These are phyloP conservation scores for Ustulina deusta DNA, from an alignment of 2,329 filamentous ascomycete species.

Conservation along the genomic window DNA sequence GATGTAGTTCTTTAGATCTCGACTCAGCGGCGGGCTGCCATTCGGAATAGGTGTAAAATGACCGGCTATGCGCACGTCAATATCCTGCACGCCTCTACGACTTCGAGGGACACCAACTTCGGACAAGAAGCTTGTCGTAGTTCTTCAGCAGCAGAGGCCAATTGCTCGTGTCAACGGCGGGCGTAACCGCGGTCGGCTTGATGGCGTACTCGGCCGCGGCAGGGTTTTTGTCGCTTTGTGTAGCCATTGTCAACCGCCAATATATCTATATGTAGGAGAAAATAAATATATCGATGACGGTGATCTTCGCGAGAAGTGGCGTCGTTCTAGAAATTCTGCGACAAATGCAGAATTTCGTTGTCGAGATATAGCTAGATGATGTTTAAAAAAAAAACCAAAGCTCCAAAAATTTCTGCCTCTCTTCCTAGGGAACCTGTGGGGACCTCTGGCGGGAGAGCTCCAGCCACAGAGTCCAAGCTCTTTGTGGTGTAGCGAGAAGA, in stretches of 20 bases:
- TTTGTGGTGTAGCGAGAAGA: slow-evolving; percentile 1
- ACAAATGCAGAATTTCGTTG: slow-evolving; percentile 36
- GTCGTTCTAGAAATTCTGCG: slow-evolving; percentile 42
- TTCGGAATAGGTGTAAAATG: slow-evolving; percentile 98
- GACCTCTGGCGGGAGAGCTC: slow-evolving; percentile 35
- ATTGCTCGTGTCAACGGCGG: slow-evolving; percentile 83
- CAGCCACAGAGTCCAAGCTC: slow-evolving; percentile 38
- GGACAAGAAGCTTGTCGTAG: slow-evolving; percentile 75
- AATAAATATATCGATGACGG: slow-evolving; percentile 40
- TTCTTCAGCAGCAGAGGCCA: slow-evolving; percentile 97
- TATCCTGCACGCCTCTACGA: slow-evolving; percentile 22
- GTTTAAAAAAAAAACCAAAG: slow-evolving; percentile 40
- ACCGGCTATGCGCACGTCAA: slow-evolving; percentile 61
- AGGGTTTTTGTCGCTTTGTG: slow-evolving; percentile 42
- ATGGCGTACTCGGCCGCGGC: slow-evolving; percentile 63
- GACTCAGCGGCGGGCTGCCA: slow-evolving; percentile 89
- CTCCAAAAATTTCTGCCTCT: slow-evolving; percentile 51
- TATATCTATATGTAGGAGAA: slow-evolving; percentile 37
- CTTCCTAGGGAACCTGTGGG: slow-evolving; percentile 32
- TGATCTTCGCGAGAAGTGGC: slow-evolving; percentile 40
- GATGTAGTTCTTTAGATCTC: slow-evolving; percentile 97
- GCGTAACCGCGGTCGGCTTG: slow-evolving; percentile 87
- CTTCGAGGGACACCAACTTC: slow-evolving; percentile 33
- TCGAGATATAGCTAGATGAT: slow-evolving; percentile 31
- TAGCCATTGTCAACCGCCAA: slow-evolving; percentile 46